Evolutionary conservation across 2,329 filamentous ascomycete genomes (phyloP), one percentile per base, ranked within the genome.

Genomic region (Stemphylium vesicarium): DNA sequence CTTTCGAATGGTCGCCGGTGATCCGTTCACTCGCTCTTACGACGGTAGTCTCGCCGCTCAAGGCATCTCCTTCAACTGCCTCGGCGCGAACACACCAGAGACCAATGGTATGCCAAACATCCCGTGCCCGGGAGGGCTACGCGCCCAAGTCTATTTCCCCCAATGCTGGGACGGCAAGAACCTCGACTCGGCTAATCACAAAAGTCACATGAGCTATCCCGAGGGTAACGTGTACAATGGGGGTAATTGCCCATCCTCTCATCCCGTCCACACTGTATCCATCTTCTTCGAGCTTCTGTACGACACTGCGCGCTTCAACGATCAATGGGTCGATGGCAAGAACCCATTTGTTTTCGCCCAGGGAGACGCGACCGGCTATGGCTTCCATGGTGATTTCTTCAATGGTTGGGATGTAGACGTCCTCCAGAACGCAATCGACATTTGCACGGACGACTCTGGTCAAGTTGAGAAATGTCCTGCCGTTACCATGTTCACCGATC

Each of bases 1-100:
- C 16, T 82, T 94, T 63, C 85, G 87, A 69, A 91, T 94, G 80
- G 67, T 93, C 50, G 85, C 82, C 56, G 90, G 90, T 45, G 88
- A 91, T 67, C 76, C 85, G 11, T 80, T 72, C 69, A 79, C 81
- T 55, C 84, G 88, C 50, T 78, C 78, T 44, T 83, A 83, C 35
- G 81, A 81, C 46, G 79, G 80, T 40, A 64, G 65, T 18, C 63
- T 65, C n/a, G 69, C 68, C 26, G 60, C 67, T 47, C 77, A 84
- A 32, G 86, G 84, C 20, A 79, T 87, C 40, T 82, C 77, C 38
- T 86, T 81, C 63, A 79, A 79, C 51, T 89, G 86, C 62, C 77
- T 88, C 10, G 78, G 79, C 10, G 70, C 70, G 13, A 72, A 75
- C 35, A 71, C 75, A 26, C 53, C 62, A 3, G 71, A 73, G 10